A percentile compares a stretch with the other conserved stretches of the same genome.
Evolutionary conservation across 129 eudicot species (phyloP).

Genomic region (Oenanthe sinensis): DNA sequence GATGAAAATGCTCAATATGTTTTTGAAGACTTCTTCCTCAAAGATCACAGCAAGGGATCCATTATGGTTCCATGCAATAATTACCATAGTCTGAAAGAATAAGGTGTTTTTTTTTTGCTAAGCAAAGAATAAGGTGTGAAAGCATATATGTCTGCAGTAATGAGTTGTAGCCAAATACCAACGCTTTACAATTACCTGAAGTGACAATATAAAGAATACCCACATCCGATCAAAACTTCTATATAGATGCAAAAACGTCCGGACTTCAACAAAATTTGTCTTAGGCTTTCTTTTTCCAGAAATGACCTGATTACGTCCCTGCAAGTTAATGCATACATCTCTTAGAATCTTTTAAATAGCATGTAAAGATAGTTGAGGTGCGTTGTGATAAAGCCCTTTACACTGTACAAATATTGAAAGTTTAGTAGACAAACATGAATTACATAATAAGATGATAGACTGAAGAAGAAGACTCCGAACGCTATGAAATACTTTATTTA

Average conservation of each 20-base stretch:
- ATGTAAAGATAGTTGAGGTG: neutral
- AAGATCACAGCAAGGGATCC: conserved; percentile 56
- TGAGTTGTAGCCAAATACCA: conserved; percentile 2
- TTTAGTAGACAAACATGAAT: neutral
- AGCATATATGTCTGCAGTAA: neutral
- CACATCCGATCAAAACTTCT: conserved; percentile 96
- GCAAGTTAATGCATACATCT: conserved; percentile 18
- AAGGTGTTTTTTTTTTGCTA: neutral
- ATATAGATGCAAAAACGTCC: conserved; percentile 86
- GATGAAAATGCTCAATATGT: conserved; percentile 77
- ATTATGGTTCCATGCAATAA: conserved; percentile 76
- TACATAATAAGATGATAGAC: neutral
- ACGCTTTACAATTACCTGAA: conserved; percentile 56
- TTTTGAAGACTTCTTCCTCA: conserved; percentile 47
- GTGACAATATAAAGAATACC: conserved; percentile 69
- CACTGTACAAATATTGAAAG: neutral
- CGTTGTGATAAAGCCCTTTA: neutral
- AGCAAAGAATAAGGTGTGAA: conserved; percentile 6
- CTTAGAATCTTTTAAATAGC: neutral
- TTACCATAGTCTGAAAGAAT: conserved; percentile 76
- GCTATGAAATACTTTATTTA: neutral
- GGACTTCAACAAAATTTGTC: conserved; percentile 90
- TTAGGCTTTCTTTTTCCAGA: conserved; percentile 73
- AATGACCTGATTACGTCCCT: conserved; percentile 47
- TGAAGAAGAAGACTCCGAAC: neutral